Conservation (phyloP, 2,329 filamentous ascomycete genomes). For the Colletotrichum abscissum region DNA sequence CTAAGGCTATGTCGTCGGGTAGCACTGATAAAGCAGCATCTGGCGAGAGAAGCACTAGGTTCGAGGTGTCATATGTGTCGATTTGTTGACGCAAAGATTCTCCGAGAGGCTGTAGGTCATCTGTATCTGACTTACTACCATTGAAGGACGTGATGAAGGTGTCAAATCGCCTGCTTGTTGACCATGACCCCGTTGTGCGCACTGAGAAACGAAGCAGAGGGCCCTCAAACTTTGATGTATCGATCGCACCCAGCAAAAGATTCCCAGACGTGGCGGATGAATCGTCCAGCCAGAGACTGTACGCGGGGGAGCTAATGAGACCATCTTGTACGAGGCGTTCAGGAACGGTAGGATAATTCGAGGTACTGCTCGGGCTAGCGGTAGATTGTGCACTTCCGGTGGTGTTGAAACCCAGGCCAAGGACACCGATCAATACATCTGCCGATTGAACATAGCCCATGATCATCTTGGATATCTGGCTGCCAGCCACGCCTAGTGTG, state of each 20-base stretch:
- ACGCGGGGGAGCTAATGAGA: slow-evolving; percentile 71
- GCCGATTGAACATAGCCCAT: slow-evolving; percentile 64
- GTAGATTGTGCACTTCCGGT: slow-evolving; percentile 55
- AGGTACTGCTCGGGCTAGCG: slow-evolving; percentile 29
- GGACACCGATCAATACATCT: slow-evolving; percentile 63
- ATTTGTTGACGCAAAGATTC: neutral
- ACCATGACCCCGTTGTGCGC: neutral
- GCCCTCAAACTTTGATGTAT: slow-evolving; percentile 32
- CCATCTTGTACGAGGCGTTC: slow-evolving; percentile 71
- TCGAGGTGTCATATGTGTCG: neutral
- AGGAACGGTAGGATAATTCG: slow-evolving; percentile 67
- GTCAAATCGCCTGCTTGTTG: neutral
- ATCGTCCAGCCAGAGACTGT: slow-evolving; percentile 71
- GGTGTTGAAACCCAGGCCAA: slow-evolving; percentile 69
- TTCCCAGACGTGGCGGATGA: slow-evolving; percentile 4
- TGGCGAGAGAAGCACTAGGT: slow-evolving; percentile 4
- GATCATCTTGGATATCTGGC: slow-evolving; percentile 59
- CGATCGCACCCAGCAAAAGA: slow-evolving; percentile 32
- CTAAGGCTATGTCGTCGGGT: slow-evolving; percentile 39
- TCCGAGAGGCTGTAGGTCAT: neutral
- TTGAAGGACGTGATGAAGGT: slow-evolving; percentile 17
- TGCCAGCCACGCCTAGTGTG: slow-evolving; percentile 61
- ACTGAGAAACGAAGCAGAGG: slow-evolving; percentile 38
- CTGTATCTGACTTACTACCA: neutral
- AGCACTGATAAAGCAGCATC: slow-evolving; percentile 28